Evolutionary conservation across 306 rosid genomes (phyloP).

Genomic region (Inga oerstediana): DNA sequence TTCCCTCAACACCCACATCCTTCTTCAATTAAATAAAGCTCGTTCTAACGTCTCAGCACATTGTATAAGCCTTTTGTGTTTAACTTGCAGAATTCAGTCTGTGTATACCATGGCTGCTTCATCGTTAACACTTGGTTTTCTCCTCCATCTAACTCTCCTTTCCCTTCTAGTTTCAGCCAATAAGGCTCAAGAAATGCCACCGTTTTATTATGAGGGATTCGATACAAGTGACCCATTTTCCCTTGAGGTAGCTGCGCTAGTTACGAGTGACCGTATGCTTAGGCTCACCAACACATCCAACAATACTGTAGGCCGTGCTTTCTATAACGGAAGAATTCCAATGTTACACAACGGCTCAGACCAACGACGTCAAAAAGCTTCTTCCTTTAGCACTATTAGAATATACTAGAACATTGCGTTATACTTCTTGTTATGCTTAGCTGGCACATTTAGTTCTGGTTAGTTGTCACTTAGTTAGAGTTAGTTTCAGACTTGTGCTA

Average conservation of each 20-base stretch:
- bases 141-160: slow-evolving; percentile 24
- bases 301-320: slow-evolving; percentile 51
- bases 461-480: too few species aligned
- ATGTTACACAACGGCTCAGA: slow-evolving; percentile 12
- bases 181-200: neutral
- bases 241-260: slow-evolving; percentile 30
- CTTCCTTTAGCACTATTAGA: slow-evolving; percentile 55
- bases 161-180: slow-evolving; percentile 15
- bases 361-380: neutral
- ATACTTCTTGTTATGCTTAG: too few species aligned
- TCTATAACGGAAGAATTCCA: slow-evolving; percentile 27
- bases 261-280: slow-evolving; percentile 40
- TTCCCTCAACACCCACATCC: neutral
- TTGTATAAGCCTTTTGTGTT: neutral
- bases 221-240: neutral
- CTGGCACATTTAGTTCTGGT: too few species aligned
- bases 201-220: slow-evolving; percentile 51
- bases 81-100: neutral
- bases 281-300: slow-evolving; percentile 54
- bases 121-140: slow-evolving; percentile 29
- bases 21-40: neutral
- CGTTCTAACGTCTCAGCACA: neutral
- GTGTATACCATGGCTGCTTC: slow-evolving; percentile 37
- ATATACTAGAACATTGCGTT: too few species aligned
- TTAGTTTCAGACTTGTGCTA: too few species aligned